Evolutionary conservation across 768 basidiomycete genomes (phyloP), one percentile per base, ranked within the genome.

Genomic region (Coprinellus aureogranulatus): DNA sequence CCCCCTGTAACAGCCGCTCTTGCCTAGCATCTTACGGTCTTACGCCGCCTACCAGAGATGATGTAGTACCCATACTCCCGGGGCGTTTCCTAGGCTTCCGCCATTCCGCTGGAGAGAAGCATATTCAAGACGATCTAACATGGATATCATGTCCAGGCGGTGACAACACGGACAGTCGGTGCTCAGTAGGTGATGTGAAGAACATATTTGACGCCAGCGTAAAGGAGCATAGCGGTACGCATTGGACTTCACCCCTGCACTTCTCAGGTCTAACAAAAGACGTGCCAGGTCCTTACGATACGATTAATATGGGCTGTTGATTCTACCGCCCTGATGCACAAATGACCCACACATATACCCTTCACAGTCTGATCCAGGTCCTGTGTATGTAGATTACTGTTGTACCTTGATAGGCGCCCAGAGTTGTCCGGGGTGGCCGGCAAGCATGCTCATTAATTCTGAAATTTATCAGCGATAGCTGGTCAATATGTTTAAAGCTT

Each of bases 61-160:
- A 72, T 46, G 16, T 61, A n/a, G 65, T 74, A 11, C 70, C 70
- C 25, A 71, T 68, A 37, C 31, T 74, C n/a, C 72, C 71, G 18
- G 71, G 72, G 64, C 66, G 64, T 45, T 75, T 73, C 67, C n/a
- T 79, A 54, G 77, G 67, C 20, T 81, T 68, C 52, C 68, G 65
- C 6, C 78, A 81, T 47, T 66, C 77, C 2, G 58, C 67, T 0
- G 77, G 77, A 8, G 79, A 81, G 57, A 67, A 74, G 2, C 79
- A 80, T 58, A 78, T 80, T 14, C 61, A 70, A 51, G 64, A 62
- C 8, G 61, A 62, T 47, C 44, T 61, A 14, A 59, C 61, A 18
- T 75, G 74, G 71, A 59, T 67, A 47, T 60, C 50, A 4, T 73
- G 69, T 39, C 67, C 65, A 37, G 70, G 68, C 53, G 54, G 58